These are phyloP conservation scores for Solanum okadae DNA, from an alignment of 257 asterid genomes.

Conservation along the genomic window DNA sequence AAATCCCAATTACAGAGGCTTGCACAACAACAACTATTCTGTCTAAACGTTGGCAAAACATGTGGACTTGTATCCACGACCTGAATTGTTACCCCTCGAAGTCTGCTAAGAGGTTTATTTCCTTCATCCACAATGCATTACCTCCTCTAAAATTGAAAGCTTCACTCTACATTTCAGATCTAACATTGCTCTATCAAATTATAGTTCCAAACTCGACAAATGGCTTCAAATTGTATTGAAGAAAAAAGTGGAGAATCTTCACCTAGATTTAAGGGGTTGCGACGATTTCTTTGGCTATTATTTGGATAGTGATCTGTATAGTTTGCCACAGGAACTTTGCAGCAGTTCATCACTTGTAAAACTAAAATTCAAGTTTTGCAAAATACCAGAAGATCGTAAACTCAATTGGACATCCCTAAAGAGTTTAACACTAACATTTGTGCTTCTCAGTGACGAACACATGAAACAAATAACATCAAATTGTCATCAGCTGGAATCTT, in stretches of 20 bases:
- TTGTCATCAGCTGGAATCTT: not conserved
- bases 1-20: not conserved
- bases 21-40: conserved; percentile 63
- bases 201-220: not conserved
- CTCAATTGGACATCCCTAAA: not conserved
- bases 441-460: not conserved
- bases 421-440: not conserved
- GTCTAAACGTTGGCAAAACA: conserved; percentile 9
- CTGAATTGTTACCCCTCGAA: not conserved
- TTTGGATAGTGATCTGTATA: not conserved
- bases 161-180: not conserved
- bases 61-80: not conserved
- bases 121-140: not conserved
- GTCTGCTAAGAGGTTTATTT: not conserved
- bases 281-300: too few relatives aligned
- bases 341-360: not conserved
- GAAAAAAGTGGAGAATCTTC: not conserved
- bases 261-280: not conserved
- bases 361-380: not conserved
- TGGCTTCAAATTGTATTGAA: not conserved
- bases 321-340: not conserved
- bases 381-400: not conserved
- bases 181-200: not conserved
- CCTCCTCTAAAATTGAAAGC: not conserved
- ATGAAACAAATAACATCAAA: not conserved